phyloP scores from a whole-genome alignment of 352 stramenopile genomes.

The Phytophthora melonis region DNA sequence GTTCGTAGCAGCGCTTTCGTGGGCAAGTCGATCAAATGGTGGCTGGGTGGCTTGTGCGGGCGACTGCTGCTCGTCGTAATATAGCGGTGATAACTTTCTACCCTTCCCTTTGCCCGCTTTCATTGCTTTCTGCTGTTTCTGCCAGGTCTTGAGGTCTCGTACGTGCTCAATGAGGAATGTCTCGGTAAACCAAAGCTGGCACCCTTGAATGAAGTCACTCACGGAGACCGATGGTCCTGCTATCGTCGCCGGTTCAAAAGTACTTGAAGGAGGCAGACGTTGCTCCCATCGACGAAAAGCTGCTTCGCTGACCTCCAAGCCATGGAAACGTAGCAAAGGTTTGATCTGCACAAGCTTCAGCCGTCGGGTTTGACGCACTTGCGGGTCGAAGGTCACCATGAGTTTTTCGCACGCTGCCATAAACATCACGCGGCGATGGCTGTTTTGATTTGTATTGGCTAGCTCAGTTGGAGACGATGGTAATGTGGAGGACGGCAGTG shows the following conservation, averaged over 20 bases:
- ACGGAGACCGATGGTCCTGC: constrained; percentile 37
- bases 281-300: constrained; percentile 73
- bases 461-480: constrained; percentile 14
- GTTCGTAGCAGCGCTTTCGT: constrained; percentile 46
- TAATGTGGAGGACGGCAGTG: constrained; percentile 3
- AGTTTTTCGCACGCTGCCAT: constrained; percentile 60
- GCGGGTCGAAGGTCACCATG: constrained; percentile 54
- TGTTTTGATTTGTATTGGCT: constrained; percentile 2
- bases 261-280: constrained; percentile 29
- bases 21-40: constrained; percentile 54
- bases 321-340: constrained; percentile 53
- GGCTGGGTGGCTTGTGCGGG: constrained; percentile 32
- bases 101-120: constrained; percentile 21
- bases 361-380: constrained; percentile 39
- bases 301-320: constrained; percentile 47
- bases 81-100: constrained; percentile 28
- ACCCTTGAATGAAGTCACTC: constrained; percentile 56
- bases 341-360: constrained; percentile 49
- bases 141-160: constrained; percentile 24
- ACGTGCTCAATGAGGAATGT: constrained; percentile 53
- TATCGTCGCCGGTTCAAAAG: constrained; percentile 6
- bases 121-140: constrained; percentile 36
- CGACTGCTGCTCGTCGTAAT: constrained; percentile 21
- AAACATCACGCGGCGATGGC: constrained; percentile 45
- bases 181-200: constrained; percentile 64